Conservation (phyloP, 2,329 filamentous ascomycete species). For the Exophiala spinifera region DNA sequence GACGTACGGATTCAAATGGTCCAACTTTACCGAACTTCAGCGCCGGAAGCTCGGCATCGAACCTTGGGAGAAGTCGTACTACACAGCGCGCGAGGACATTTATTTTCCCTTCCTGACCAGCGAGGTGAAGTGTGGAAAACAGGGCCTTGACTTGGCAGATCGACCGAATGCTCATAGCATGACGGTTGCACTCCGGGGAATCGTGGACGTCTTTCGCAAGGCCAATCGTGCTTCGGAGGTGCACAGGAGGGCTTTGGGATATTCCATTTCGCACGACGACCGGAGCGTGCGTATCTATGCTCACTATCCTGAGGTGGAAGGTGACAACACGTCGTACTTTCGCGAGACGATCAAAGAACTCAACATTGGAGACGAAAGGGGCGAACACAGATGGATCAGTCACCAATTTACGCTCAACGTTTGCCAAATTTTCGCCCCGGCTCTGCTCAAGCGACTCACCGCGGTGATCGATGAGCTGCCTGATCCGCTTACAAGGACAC, state of each 20-base stretch:
- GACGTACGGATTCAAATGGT: too few relatives aligned
- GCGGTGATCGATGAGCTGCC: background rate
- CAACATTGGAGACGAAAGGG: background rate
- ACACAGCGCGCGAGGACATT: constrained; percentile 32
- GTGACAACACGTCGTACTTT: background rate
- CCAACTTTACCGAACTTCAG: too few relatives aligned
- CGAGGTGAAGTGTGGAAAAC: constrained; percentile 47
- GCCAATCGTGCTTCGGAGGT: background rate
- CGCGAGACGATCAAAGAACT: background rate
- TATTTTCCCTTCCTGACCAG: constrained; percentile 51
- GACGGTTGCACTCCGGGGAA: constrained; percentile 35
- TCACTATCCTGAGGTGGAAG: constrained; percentile 1
- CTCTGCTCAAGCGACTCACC: background rate
- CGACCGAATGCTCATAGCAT: constrained; percentile 31
- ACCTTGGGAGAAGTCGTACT: background rate
- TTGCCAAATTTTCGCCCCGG: background rate
- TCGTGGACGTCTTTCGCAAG: constrained; percentile 35
- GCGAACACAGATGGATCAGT: background rate
- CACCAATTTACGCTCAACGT: background rate
- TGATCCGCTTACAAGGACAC: background rate
- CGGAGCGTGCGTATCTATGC: constrained; percentile 1
- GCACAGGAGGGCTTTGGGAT: constrained; percentile 1
- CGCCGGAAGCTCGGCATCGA: background rate
- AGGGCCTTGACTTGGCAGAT: constrained; percentile 32
- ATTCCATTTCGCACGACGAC: constrained; percentile 11